Evolutionary conservation across 192 early-diverging fungal species (phyloP), one percentile per base, ranked within the genome.

Genomic region (Rhizoclosmatium globosum): DNA sequence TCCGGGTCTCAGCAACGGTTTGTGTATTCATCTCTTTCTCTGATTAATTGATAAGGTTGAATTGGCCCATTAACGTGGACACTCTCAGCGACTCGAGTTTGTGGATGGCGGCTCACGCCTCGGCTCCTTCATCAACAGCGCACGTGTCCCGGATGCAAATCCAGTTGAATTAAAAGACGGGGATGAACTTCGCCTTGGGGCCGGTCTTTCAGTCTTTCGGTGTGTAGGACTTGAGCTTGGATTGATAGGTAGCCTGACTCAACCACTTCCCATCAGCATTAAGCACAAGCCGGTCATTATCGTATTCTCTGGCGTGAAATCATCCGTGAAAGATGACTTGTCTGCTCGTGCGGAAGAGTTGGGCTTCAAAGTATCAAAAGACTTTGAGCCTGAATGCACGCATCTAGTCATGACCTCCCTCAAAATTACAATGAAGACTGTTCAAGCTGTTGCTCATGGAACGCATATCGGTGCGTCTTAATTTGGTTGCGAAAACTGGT

Each of bases 391-490:
- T 44, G 41, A 43, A 1, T 62, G 58, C 7, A 73, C 78, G 0
- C 78, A 79, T 50, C 70, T 79, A 0, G 62, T 64, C 19, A 73
- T 69, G 69, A 47, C 70, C 2, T 41, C 60, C 2, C 60, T 79
- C n/a, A 79, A 79, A 31, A 62, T 79, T 44, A 79, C 78, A 79
- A 64, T 73, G 60, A 79, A 79, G 43, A 66, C 64, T 2, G 68
- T 79, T 2, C 3, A 23, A 38, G 78, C 78, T 19, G 59, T 79
- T 17, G 78, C 78, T 3, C 47, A 69, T 31, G 59, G 70, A 17
- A 23, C 43, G 7, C 58, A 67, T 6, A 79, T 79, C 39, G 78
- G 66, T 71, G n/a, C 23, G 67, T 48, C 15, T 21, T 11, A 1
- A 17, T 21, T 68, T 64, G 50, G 0, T 0, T 53, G 50, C 50